Conservation (phyloP, 805 yeast genomes). For the Lachancea mirantina region DNA sequence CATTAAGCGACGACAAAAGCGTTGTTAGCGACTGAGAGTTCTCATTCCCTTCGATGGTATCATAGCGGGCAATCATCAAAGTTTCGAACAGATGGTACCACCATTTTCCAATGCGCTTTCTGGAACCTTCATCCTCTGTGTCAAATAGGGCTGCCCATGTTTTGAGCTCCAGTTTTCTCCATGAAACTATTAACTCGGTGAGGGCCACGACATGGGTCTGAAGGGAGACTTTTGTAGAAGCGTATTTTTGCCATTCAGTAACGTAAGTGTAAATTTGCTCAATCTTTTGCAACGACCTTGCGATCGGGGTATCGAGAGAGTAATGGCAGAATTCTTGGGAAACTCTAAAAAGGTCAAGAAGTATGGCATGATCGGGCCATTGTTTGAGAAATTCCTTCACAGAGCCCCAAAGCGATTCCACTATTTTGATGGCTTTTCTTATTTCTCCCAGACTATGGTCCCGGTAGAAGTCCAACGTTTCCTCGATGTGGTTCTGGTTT, state of each 20-base stretch:
- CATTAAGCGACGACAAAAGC: conserved; percentile 54
- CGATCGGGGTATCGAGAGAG: conserved; percentile 65
- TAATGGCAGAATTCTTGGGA: conserved; percentile 58
- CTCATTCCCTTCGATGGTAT: conserved; percentile 28
- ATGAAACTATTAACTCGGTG: conserved; percentile 66
- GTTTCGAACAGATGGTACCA: conserved; percentile 89
- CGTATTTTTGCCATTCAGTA: conserved; percentile 91
- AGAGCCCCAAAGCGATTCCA: conserved; percentile 38
- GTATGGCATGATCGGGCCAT: conserved; percentile 96
- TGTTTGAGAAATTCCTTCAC: conserved; percentile 44
- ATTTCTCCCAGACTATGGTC: conserved; percentile 58
- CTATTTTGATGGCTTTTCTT: conserved; percentile 46
- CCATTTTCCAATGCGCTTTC: conserved; percentile 62
- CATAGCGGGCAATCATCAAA: conserved; percentile 42
- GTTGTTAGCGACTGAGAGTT: conserved; percentile 11
- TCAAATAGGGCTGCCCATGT: conserved; percentile 77
- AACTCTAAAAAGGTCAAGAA: conserved; percentile 57
- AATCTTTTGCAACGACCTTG: conserved; percentile 67
- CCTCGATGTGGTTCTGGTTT: conserved; percentile 6
- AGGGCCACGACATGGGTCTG: conserved; percentile 46
- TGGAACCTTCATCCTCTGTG: conserved; percentile 48
- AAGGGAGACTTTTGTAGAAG: conserved; percentile 69
- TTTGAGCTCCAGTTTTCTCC: conserved; percentile 84
- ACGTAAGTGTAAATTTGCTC: conserved; percentile 81
- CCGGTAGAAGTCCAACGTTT: conserved; percentile 51